phyloP scores from a whole-genome alignment of 176 grass and related monocot genomes.

The Zea mays region DNA sequence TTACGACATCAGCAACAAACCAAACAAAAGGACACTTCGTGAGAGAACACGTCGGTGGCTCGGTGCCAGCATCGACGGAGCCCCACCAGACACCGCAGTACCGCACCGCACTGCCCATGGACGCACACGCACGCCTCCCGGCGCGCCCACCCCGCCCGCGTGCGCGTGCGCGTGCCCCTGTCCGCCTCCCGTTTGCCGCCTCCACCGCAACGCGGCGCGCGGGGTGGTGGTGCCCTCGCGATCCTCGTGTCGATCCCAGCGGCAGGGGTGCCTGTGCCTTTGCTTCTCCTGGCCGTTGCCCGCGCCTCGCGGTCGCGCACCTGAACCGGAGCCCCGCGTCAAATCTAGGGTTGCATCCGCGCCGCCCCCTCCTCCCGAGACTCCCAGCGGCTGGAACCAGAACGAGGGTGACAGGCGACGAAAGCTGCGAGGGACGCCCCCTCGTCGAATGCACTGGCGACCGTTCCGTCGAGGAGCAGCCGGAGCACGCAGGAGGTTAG shows the following conservation, averaged over 20 bases:
- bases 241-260: conserved; percentile 22
- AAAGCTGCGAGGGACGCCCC: background rate
- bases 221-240: conserved; percentile 19
- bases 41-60: too few species aligned
- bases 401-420: background rate
- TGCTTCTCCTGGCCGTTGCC: background rate
- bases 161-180: conserved; percentile 16
- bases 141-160: background rate
- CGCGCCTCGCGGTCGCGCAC: background rate
- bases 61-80: background rate
- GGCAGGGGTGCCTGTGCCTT: conserved; percentile 4
- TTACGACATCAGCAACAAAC: background rate
- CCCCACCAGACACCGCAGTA: background rate
- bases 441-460: conserved; percentile 25
- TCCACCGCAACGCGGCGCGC: conserved; percentile 17
- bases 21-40: background rate
- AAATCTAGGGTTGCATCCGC: conserved; percentile 43
- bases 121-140: conserved; percentile 18
- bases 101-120: background rate
- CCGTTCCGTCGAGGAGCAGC: conserved; percentile 11
- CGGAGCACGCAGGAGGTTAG: conserved; percentile 7
- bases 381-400: background rate
- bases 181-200: background rate
- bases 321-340: background rate
- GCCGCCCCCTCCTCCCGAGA: background rate